Percentiles rank a stretch among this genome's conserved stretches.
These are phyloP conservation scores for Cadophora gregata DNA, from an alignment of 2,329 filamentous ascomycete species.

Conservation along the genomic window DNA sequence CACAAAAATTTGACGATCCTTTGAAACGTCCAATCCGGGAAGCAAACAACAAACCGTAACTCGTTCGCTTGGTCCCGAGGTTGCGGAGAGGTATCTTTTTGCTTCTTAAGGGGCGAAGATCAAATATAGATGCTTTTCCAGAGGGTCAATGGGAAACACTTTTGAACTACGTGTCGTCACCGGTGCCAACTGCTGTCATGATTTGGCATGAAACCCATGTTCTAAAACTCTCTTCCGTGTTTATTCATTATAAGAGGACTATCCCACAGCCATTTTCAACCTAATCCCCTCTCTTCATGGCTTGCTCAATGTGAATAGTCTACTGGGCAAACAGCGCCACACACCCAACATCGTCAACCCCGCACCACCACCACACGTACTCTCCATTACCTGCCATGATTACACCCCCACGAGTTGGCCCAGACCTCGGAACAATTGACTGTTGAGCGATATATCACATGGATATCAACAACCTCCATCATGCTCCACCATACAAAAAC, in stretches of 20 bases:
- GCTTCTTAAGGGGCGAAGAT: not conserved
- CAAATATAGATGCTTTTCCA: not conserved
- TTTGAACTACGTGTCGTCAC: too few relatives aligned
- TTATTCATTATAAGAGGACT: too few relatives aligned
- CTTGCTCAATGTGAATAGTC: not conserved
- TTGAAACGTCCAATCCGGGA: not conserved
- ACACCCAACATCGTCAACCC: not conserved
- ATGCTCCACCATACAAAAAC: too few relatives aligned
- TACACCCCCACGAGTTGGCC: not conserved
- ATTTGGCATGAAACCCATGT: too few relatives aligned
- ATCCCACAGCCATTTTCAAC: not conserved
- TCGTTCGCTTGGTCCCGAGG: not conserved
- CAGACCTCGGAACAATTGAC: too few relatives aligned
- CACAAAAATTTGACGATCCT: constrained; percentile 6
- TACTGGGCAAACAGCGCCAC: not conserved
- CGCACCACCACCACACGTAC: not conserved
- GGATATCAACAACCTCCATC: not conserved
- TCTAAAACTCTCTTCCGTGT: too few relatives aligned
- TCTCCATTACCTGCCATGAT: not conserved
- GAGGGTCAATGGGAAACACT: not conserved
- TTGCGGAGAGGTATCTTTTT: not conserved
- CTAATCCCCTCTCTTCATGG: not conserved
- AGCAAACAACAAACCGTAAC: not conserved
- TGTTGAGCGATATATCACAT: not conserved
- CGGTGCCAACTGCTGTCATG: too few relatives aligned